These are phyloP conservation scores for Dactylorhiza incarnata DNA, from an alignment of 106 monocot genomes.

Conservation along the genomic window DNA sequence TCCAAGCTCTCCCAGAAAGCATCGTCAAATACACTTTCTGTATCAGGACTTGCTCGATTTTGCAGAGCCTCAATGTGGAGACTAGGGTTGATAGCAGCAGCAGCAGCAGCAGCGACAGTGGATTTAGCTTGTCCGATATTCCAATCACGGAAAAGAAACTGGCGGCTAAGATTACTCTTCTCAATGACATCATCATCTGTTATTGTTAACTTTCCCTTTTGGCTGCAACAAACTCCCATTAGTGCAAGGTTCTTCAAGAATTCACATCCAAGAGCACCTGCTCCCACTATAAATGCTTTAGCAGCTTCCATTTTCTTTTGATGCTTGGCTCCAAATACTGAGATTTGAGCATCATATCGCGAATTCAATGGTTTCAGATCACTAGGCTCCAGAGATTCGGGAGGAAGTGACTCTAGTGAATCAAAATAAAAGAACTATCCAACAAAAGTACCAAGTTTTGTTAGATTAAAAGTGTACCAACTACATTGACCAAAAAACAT, in stretches of 20 bases:
- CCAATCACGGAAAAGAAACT: constrained; percentile 93
- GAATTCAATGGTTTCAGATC: constrained; percentile 67
- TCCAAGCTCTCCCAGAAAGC: constrained; percentile 77
- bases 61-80: constrained; percentile 81
- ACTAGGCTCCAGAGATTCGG: constrained; percentile 43
- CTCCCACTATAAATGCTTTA: constrained; percentile 77
- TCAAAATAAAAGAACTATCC: constrained; percentile 96
- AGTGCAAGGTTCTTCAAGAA: constrained; percentile 96
- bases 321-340: constrained; percentile 86
- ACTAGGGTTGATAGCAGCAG: constrained; percentile 50
- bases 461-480: neutral
- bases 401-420: constrained; percentile 90
- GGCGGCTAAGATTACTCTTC: constrained; percentile 91
- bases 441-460: neutral
- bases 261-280: constrained; percentile 98
- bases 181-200: constrained; percentile 98
- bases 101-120: constrained; percentile 77
- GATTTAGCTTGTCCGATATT: constrained; percentile 97
- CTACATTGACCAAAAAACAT: neutral
- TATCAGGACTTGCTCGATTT: constrained; percentile 79
- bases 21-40: constrained; percentile 84
- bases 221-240: constrained; percentile 87
- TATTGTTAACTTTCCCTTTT: constrained; percentile 68
- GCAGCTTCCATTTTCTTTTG: constrained; percentile 78
- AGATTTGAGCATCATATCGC: constrained; percentile 95